These are phyloP conservation scores for Apiospora pterosperma DNA, from an alignment of 2,329 filamentous ascomycete species.

Conservation along the genomic window DNA sequence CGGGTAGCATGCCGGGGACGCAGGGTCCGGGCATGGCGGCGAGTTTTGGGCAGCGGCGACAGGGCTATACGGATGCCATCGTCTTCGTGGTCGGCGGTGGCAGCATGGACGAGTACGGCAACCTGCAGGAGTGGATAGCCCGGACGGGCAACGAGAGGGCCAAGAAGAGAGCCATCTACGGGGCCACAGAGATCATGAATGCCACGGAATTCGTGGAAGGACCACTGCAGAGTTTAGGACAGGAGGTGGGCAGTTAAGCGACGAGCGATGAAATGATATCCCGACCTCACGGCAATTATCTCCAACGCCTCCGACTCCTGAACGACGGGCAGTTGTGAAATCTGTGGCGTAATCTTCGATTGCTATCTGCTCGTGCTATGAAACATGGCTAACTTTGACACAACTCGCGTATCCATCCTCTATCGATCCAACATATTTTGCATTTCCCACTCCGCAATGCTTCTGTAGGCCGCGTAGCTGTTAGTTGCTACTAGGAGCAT, in stretches of 20 bases:
- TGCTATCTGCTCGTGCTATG: too few species aligned
- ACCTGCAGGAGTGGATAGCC: constrained; percentile 92
- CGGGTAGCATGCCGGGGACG: constrained; percentile 38
- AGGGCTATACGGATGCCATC: constrained; percentile 85
- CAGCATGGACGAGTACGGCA: constrained; percentile 98
- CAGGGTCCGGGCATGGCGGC: constrained; percentile 64
- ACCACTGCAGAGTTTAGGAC: constrained; percentile 61
- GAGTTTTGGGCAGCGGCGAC: constrained; percentile 85
- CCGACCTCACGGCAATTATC: neutral
- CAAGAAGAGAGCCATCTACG: constrained; percentile 85
- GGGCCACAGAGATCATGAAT: constrained; percentile 80
- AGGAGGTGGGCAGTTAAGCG: constrained; percentile 42
- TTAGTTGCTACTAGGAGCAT: too few species aligned
- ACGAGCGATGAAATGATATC: neutral
- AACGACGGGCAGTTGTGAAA: neutral
- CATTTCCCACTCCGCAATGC: too few species aligned
- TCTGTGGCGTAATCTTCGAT: too few species aligned
- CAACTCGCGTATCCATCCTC: too few species aligned
- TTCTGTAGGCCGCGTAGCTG: too few species aligned
- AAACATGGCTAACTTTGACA: too few species aligned
- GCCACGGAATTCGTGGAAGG: constrained; percentile 63
- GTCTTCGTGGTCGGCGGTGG: constrained; percentile 96
- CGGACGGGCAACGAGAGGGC: constrained; percentile 61
- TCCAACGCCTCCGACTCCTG: neutral
- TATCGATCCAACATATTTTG: too few species aligned